Evolutionary conservation across 768 basidiomycete genomes (phyloP).

Genomic region (Termitomyces sp.): DNA sequence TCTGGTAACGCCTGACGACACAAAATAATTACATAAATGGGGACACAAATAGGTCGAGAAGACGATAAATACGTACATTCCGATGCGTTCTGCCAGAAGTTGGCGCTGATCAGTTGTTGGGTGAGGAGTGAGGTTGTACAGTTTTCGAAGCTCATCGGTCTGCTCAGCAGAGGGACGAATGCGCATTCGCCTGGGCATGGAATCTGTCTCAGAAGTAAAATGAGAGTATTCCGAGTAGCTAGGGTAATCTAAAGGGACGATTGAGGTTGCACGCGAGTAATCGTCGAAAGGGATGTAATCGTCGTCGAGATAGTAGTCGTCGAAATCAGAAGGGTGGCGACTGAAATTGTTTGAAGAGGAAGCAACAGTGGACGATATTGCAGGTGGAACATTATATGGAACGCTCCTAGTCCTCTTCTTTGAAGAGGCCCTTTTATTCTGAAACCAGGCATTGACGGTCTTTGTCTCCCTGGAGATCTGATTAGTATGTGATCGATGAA

Average conservation of each 20-base stretch:
- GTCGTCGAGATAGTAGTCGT: slow-evolving; percentile 43
- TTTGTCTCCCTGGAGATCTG: slow-evolving; percentile 63
- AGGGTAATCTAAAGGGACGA: slow-evolving; percentile 36
- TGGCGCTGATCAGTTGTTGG: slow-evolving; percentile 67
- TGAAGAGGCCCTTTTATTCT: slow-evolving; percentile 80
- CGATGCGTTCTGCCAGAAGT: slow-evolving; percentile 61
- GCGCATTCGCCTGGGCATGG: slow-evolving; percentile 57
- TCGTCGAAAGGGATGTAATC: slow-evolving; percentile 34
- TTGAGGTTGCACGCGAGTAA: slow-evolving; percentile 31
- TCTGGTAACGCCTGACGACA: slow-evolving; percentile 64
- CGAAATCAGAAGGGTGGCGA: slow-evolving; percentile 31
- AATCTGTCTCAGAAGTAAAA: slow-evolving; percentile 46
- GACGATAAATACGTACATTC: slow-evolving; percentile 58
- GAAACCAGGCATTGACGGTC: slow-evolving; percentile 85
- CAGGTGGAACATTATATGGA: slow-evolving; percentile 28
- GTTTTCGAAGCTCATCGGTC: slow-evolving; percentile 63
- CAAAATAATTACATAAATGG: slow-evolving; percentile 20
- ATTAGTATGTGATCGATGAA: slow-evolving; percentile 7
- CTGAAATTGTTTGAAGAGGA: slow-evolving; percentile 27
- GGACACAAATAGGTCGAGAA: slow-evolving; percentile 25
- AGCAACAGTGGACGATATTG: slow-evolving; percentile 29
- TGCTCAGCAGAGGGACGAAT: slow-evolving; percentile 63
- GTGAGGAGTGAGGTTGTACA: slow-evolving; percentile 62
- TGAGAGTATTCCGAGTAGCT: slow-evolving; percentile 48
- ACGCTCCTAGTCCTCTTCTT: slow-evolving; percentile 58